Evolutionary conservation across 106 monocot species (phyloP).

Genomic region (Acorus calamus): DNA sequence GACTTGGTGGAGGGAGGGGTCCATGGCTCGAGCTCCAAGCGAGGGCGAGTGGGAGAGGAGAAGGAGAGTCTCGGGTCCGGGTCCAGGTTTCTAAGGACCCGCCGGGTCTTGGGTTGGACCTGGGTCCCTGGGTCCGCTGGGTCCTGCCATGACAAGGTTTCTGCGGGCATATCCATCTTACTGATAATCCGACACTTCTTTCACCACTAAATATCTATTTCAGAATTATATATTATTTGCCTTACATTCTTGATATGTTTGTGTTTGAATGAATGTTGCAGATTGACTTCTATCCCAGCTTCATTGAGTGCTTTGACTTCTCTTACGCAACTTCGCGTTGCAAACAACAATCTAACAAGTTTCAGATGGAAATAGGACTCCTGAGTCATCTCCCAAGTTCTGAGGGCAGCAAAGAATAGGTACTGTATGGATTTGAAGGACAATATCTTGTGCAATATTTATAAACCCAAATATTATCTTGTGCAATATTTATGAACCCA

Average conservation of each 20-base stretch:
- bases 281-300: conserved; percentile 60
- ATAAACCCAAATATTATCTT: neutral
- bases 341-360: conserved; percentile 54
- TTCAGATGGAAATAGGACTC: conserved; percentile 61
- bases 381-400: conserved; percentile 67
- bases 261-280: conserved; percentile 14
- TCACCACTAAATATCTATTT: too few relatives aligned
- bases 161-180: too few relatives aligned
- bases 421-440: conserved; percentile 9
- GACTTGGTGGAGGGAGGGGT: too few relatives aligned
- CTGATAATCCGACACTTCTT: too few relatives aligned
- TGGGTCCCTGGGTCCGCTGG: too few relatives aligned
- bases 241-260: neutral
- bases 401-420: conserved; percentile 62
- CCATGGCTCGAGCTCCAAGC: too few relatives aligned
- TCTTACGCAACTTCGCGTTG: conserved; percentile 52
- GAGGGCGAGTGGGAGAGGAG: too few relatives aligned
- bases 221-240: neutral
- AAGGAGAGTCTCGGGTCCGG: too few relatives aligned
- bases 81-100: too few relatives aligned
- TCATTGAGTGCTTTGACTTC: conserved; percentile 50
- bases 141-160: too few relatives aligned
- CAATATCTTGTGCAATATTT: neutral
- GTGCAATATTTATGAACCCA: too few relatives aligned
- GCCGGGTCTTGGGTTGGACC: too few relatives aligned